phyloP scores from a whole-genome alignment of 352 stramenopile species.

The Phytophthora europaea region DNA sequence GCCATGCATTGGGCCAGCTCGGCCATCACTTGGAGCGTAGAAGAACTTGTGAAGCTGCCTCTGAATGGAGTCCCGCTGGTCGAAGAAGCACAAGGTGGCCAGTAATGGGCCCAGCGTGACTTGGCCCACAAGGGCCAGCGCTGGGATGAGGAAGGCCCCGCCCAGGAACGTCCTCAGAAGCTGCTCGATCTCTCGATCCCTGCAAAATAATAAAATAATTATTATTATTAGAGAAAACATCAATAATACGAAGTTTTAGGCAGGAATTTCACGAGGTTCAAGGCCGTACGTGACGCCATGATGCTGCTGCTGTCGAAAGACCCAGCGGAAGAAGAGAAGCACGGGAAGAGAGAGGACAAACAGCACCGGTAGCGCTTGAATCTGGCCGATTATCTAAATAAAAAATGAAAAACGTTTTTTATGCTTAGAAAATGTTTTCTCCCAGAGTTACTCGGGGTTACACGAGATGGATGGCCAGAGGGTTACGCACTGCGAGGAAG shows the following conservation, averaged over 20 bases:
- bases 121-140: slow-evolving; percentile 57
- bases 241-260: slow-evolving; percentile 8
- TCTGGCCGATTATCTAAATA: slow-evolving; percentile 40
- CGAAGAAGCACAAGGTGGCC: slow-evolving; percentile 62
- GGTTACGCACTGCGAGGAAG: slow-evolving; percentile 36
- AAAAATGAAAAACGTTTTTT: not conserved
- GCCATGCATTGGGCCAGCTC: slow-evolving; percentile 21
- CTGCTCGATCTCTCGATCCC: slow-evolving; percentile 71
- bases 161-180: slow-evolving; percentile 65
- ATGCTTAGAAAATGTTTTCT: not conserved
- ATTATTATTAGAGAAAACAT: not conserved
- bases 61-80: slow-evolving; percentile 57
- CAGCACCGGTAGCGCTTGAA: slow-evolving; percentile 39
- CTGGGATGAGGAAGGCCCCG: slow-evolving; percentile 51
- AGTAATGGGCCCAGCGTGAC: slow-evolving; percentile 49
- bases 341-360: slow-evolving; percentile 42
- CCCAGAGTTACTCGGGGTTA: not conserved
- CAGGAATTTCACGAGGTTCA: not conserved
- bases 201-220: slow-evolving; percentile 24
- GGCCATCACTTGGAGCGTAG: slow-evolving; percentile 19
- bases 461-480: not conserved
- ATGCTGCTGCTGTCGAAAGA: slow-evolving; percentile 51
- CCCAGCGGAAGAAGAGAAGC: slow-evolving; percentile 49
- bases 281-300: slow-evolving; percentile 60
- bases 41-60: slow-evolving; percentile 53